Evolutionary conservation across 148 eudicot genomes (phyloP), one percentile per base, ranked within the genome.

Genomic region (Gaultheria prostrata): DNA sequence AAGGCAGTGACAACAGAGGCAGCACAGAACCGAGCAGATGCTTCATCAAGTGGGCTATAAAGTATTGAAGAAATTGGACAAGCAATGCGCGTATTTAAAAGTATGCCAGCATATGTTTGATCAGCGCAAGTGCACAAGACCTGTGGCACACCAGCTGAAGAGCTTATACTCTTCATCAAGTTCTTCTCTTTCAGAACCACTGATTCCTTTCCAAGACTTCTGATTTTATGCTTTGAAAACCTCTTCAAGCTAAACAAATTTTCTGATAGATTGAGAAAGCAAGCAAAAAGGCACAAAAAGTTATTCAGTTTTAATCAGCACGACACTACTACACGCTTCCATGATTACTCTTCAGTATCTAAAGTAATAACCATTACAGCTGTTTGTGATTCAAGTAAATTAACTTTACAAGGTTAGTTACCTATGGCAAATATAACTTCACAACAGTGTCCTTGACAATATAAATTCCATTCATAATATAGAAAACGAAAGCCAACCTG

Each of bases 61-160:
- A 97, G 88, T 78, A 97, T 89, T 79, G 98, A 94, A 65, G 88
- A 84, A 84, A 97, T 78, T 57, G 97, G 87, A 86, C 99, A 97
- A 86, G 90, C 93, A 78, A 94, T 87, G 57, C 88, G 83, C 45
- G 99, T 92, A 80, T 94, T 90, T 54, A 97, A 85, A 50, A 97
- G 92, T 59, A 97, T 88, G 83, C 95, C 94, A 72, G 91, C 99
- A 87, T 94, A 88, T 35, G 86, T 88, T 56, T 90, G 85, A 86
- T 97, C 98, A 83, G 95, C 92, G 86, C 88, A 92, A n/a, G 97
- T 94, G 90, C 95, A 90, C 43, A 94, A 81, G 88, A 97, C 89
- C 85, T 80, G 91, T 72, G 99, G 99, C 59, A 94, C 89, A 72
- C 80, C 89, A 73, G 86, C 88, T 63, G 92, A 90, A 73, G 86